Base-by-base conservation (phyloP, 371 early-diverging fungal genomes). In the Mucor plumbeus region DNA sequence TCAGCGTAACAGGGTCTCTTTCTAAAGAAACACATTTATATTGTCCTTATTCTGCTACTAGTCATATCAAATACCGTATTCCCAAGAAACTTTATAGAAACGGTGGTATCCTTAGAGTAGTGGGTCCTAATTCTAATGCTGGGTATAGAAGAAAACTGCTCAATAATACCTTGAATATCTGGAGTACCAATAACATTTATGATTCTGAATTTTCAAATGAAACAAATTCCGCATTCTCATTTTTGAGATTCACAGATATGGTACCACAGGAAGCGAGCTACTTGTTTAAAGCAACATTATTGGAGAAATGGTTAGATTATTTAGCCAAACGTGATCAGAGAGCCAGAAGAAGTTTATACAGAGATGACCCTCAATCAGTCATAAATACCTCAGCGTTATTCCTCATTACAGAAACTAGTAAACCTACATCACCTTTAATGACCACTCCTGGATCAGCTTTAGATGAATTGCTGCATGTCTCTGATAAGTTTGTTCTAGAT, bases 1-100 rank as follows among this genome's bases (percentile, higher is more conserved):
- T 85, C 40, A 87, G 88, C 40, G 78, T 78, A 26, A 89, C 90
- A 0, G 87, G 85, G 0, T 83, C 90, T 21, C 74, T 92, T 36
- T 77, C 85, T 31, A 88, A 92, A 17, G 92, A 90, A 63, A 82
- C 82, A 13, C 63, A 73, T 5, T 64, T 88, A 5, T 79, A 82
- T 59, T 85, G 87, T 54, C 81, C 88, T 13, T 93, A 91, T 67
- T 86, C 89, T 0, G 76, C 91, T 6, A 78, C 82, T 15, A 91
- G 86, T 72, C 76, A 78, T 40, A 89, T 92, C 57, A 74, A 82
- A 13, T 88, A 82, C 59, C 65, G 76, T 21, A 83, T 93, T 61
- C 94, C 94, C 26, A 89, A 89, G 69, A 76, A 78, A 9, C 66
- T 94, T 1, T 93, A 91, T 68, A 85, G 91, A 40, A 82, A 88